Percentiles rank a stretch among this genome's conserved stretches.
phyloP scores from a whole-genome alignment of 2,329 filamentous ascomycete genomes.

The Ascochyta clinopodiicola region DNA sequence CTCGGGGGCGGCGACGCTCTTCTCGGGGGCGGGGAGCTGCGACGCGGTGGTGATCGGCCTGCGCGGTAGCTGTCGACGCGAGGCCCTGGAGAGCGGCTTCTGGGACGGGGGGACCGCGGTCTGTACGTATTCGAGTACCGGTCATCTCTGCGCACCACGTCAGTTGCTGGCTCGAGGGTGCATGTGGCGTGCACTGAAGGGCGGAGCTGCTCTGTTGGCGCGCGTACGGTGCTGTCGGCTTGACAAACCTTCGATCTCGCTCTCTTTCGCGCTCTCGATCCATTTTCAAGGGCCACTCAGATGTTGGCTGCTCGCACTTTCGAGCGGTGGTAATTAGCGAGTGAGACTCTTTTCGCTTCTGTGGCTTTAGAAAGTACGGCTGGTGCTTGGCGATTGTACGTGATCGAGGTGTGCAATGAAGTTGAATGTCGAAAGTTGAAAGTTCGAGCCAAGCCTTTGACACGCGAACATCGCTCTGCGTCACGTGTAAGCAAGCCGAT shows the following conservation, averaged over 20 bases:
- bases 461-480: conserved; percentile 10
- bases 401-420: conserved; percentile 3
- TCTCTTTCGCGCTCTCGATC: conserved; percentile 51
- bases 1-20: conserved; percentile 28
- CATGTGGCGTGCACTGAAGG: conserved; percentile 12
- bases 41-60: conserved; percentile 36
- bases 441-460: conserved; percentile 15
- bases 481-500: conserved; percentile 13
- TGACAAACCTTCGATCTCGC: conserved; percentile 53
- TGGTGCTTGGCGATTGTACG: neutral
- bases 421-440: conserved; percentile 8
- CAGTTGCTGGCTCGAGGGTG: conserved; percentile 1
- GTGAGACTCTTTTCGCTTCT: neutral
- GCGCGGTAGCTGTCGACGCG: conserved; percentile 48
- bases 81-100: conserved; percentile 37
- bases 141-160: conserved; percentile 36
- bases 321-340: conserved; percentile 3
- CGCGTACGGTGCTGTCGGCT: conserved; percentile 24
- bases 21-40: conserved; percentile 21
- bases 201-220: conserved; percentile 7
- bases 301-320: neutral
- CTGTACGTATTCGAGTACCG: conserved; percentile 49
- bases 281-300: conserved; percentile 28
- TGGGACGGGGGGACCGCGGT: conserved; percentile 44
- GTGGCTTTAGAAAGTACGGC: neutral